Conservation (phyloP, 306 rosid species). For the Begonia masoniana region DNA sequence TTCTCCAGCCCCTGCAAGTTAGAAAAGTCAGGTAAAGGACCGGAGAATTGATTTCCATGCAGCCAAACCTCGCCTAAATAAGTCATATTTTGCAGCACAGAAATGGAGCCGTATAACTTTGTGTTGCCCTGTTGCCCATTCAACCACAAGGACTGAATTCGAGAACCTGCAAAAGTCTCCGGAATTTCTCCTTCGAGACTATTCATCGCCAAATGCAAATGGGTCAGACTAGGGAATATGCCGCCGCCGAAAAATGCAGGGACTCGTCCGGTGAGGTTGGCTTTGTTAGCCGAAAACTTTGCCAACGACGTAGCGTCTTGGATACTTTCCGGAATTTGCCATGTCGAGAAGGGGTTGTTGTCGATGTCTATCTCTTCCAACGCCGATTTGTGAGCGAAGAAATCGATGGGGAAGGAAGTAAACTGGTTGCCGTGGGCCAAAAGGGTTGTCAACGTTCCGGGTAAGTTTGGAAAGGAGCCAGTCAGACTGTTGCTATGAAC, state of each 20-base stretch:
- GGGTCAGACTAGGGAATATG: conserved; percentile 28
- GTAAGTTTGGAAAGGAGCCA: conserved; percentile 49
- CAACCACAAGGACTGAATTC: conserved; percentile 39
- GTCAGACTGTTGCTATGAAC: conserved; percentile 33
- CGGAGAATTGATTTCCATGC: conserved; percentile 44
- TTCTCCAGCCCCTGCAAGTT: conserved; percentile 10
- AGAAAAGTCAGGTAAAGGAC: conserved; percentile 70
- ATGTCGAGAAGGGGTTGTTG: conserved; percentile 28
- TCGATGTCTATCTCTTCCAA: conserved; percentile 30
- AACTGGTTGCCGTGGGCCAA: conserved; percentile 39
- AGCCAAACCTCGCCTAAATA: conserved; percentile 36
- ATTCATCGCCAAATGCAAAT: conserved; percentile 35
- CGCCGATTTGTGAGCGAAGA: conserved; percentile 26
- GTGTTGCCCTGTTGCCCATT: conserved; percentile 28
- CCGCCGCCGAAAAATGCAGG: conserved; percentile 38
- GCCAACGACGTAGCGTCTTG: conserved; percentile 21
- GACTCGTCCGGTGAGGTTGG: conserved; percentile 29
- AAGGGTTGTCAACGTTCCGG: conserved; percentile 20
- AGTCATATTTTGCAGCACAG: conserved; percentile 43
- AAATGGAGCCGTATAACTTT: conserved; percentile 55
- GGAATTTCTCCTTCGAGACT: conserved; percentile 52
- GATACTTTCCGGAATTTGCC: conserved; percentile 43
- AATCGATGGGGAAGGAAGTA: conserved; percentile 30
- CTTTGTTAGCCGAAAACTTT: conserved; percentile 25
- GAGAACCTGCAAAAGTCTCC: conserved; percentile 22